Evolutionary conservation across 2,329 filamentous ascomycete genomes (phyloP).

Genomic region (Tothia fuscella): DNA sequence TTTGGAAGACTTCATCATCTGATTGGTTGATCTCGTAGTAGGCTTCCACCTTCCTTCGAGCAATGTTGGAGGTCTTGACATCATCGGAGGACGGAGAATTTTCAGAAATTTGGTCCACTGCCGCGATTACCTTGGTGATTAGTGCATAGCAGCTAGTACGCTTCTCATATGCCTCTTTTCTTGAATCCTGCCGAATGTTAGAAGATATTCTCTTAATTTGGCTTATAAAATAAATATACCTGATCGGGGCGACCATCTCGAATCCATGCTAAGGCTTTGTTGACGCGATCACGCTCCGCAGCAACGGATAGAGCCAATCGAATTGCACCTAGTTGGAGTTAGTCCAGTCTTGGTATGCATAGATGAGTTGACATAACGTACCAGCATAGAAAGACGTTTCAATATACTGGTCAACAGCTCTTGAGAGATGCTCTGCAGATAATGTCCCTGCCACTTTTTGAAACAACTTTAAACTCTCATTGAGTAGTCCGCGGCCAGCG

Average conservation of each 20-base stretch:
- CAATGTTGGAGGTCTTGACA: slow-evolving; percentile 58
- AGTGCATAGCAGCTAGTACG: slow-evolving; percentile 74
- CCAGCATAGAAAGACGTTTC: slow-evolving; percentile 77
- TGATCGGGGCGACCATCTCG: slow-evolving; percentile 64
- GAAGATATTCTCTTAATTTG: not conserved
- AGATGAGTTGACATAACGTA: slow-evolving; percentile 12
- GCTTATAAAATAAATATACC: slow-evolving; percentile 19
- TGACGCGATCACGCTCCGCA: slow-evolving; percentile 73
- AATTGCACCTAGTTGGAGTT: slow-evolving; percentile 55
- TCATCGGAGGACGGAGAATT: slow-evolving; percentile 49
- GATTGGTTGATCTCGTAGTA: slow-evolving; percentile 84
- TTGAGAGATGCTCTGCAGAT: slow-evolving; percentile 66
- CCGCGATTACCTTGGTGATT: slow-evolving; percentile 68
- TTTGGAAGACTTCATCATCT: slow-evolving; percentile 87
- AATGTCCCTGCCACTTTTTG: slow-evolving; percentile 77
- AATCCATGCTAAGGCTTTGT: slow-evolving; percentile 74
- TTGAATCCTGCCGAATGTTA: slow-evolving; percentile 44
- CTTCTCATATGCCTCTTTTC: slow-evolving; percentile 54
- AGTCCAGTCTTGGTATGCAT: slow-evolving; percentile 9
- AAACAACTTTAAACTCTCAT: slow-evolving; percentile 81
- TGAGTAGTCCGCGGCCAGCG: slow-evolving; percentile 64
- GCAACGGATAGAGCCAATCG: slow-evolving; percentile 77
- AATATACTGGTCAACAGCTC: slow-evolving; percentile 68
- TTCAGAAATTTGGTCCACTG: slow-evolving; percentile 57
- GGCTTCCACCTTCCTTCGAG: slow-evolving; percentile 74